These are phyloP conservation scores for Globisporangium perplexum DNA, from an alignment of 352 stramenopile species.

Conservation along the genomic window DNA sequence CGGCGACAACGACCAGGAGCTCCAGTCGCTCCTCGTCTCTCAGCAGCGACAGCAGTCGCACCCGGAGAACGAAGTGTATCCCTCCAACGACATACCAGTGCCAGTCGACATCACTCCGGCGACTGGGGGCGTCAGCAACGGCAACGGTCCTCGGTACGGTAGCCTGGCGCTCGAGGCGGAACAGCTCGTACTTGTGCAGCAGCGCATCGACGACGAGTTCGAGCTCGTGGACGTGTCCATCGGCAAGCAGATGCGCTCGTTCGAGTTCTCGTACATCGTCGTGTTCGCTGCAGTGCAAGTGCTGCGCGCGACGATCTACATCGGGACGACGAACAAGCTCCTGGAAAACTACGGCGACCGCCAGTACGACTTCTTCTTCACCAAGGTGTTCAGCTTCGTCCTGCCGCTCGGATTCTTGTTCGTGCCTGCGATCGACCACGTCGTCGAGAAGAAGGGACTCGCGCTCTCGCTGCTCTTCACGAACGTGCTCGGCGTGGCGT, in stretches of 20 bases:
- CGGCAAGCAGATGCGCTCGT: conserved; percentile 58
- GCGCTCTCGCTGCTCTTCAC: conserved; percentile 68
- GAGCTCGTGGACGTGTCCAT: conserved; percentile 54
- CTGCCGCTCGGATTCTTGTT: conserved; percentile 82
- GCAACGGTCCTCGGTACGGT: neutral
- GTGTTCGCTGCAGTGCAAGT: conserved; percentile 68
- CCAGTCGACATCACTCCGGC: neutral
- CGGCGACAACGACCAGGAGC: conserved; percentile 14
- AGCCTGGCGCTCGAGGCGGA: conserved; percentile 1
- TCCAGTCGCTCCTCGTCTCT: conserved; percentile 5
- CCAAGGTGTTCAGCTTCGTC: conserved; percentile 83
- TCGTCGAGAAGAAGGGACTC: conserved; percentile 68
- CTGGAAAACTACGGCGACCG: conserved; percentile 78
- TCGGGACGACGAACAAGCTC: conserved; percentile 82
- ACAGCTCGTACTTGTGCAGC: conserved; percentile 2
- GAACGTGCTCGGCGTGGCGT: conserved; percentile 60
- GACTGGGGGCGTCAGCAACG: neutral
- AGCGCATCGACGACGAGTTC: conserved; percentile 17
- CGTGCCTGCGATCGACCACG: conserved; percentile 78
- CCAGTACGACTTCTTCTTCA: conserved; percentile 62
- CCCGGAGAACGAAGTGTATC: conserved; percentile 15
- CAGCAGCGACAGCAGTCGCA: neutral
- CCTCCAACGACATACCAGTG: conserved; percentile 9
- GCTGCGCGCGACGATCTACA: conserved; percentile 77
- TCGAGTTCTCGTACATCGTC: conserved; percentile 78